Percentiles rank a stretch among this genome's conserved stretches.
Evolutionary conservation across 2,329 filamentous ascomycete genomes (phyloP).

Genomic region (Pseudogymnoascus sp.): DNA sequence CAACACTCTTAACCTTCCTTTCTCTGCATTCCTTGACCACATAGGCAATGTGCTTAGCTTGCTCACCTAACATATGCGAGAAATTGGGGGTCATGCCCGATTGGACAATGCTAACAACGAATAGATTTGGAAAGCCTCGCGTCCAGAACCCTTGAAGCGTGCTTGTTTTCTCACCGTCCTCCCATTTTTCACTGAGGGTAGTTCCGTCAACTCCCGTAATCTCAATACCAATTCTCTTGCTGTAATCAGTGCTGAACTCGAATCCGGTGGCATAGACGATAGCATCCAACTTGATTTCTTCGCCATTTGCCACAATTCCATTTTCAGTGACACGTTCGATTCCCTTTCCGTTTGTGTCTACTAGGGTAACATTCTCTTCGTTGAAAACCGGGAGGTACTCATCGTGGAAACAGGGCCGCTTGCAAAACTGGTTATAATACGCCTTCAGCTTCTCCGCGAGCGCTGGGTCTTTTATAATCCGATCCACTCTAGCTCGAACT

Average conservation of each 20-base stretch:
- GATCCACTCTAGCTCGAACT: constrained; percentile 8
- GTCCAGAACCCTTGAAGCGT: constrained; percentile 8
- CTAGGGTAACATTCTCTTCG: constrained; percentile 6
- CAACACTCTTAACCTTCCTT: neutral
- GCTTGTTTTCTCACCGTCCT: neutral
- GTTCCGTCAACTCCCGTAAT: constrained; percentile 10
- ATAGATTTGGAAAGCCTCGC: constrained; percentile 9
- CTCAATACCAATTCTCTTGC: neutral
- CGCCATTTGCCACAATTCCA: neutral
- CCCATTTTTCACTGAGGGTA: constrained; percentile 9
- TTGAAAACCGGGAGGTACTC: constrained; percentile 11
- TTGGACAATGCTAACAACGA: constrained; percentile 4
- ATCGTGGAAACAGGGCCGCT: constrained; percentile 12
- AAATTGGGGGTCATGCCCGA: constrained; percentile 3
- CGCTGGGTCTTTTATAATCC: constrained; percentile 3
- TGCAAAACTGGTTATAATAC: constrained; percentile 10
- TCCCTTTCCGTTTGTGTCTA: constrained; percentile 11
- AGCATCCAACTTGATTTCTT: constrained; percentile 3
- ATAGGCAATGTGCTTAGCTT: constrained; percentile 10
- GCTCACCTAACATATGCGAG: neutral
- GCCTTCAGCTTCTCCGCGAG: constrained; percentile 9
- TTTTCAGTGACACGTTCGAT: constrained; percentile 8
- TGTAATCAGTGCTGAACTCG: neutral
- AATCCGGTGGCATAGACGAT: constrained; percentile 11
- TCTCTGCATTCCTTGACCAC: neutral